phyloP scores from a whole-genome alignment of 768 basidiomycete species.

The Trametes cingulata region DNA sequence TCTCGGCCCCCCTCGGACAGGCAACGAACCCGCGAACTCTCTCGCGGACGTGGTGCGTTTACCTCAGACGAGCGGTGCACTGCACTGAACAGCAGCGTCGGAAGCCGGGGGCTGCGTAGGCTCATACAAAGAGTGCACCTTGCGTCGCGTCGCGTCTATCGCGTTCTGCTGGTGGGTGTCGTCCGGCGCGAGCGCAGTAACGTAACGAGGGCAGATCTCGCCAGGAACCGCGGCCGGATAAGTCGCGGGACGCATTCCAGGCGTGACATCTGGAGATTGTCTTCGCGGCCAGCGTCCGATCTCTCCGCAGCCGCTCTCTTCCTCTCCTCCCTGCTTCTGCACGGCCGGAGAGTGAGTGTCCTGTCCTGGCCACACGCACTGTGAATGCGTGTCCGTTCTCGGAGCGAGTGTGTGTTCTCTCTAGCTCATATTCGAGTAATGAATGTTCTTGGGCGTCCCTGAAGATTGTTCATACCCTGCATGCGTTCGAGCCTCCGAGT shows the following conservation, averaged over 20 bases:
- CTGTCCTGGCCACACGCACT: neutral
- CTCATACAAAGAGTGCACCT: no score
- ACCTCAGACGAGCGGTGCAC: neutral
- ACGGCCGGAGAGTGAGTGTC: no score
- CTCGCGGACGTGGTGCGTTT: conserved; percentile 2
- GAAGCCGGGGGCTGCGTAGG: no score
- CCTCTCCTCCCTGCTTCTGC: no score
- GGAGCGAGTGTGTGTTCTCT: no score
- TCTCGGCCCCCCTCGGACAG: neutral
- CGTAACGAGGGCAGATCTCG: conserved; percentile 17
- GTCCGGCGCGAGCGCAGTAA: neutral
- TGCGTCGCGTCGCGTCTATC: neutral
- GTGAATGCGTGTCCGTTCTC: neutral
- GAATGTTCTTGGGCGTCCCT: no score
- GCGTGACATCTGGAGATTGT: conserved; percentile 1
- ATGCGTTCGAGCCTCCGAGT: no score
- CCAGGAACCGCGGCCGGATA: conserved; percentile 8
- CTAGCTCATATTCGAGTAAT: no score
- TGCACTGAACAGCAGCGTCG: no score
- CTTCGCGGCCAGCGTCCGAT: neutral
- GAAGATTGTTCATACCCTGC: no score
- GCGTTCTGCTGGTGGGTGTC: no score
- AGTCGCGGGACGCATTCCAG: neutral
- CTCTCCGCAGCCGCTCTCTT: neutral
- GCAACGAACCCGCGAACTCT: neutral